These are phyloP conservation scores for Huntiella abstrusa DNA, from an alignment of 2,329 filamentous ascomycete genomes.

Conservation along the genomic window DNA sequence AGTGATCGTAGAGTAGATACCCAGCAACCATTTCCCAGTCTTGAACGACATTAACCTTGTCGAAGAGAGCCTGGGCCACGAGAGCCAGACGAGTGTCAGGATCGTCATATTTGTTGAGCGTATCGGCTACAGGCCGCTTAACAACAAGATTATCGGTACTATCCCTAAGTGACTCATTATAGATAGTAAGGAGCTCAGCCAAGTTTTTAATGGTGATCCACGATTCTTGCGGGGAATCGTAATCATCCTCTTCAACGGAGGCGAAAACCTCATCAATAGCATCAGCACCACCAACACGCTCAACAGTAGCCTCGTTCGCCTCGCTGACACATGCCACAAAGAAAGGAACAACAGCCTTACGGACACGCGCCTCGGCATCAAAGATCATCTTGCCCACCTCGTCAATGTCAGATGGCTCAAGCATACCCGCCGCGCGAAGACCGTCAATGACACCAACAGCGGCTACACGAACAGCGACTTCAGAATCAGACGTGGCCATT, in stretches of 20 bases:
- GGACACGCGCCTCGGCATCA: conserved; percentile 65
- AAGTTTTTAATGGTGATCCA: conserved; percentile 91
- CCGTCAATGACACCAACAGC: conserved; percentile 68
- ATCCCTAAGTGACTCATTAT: conserved; percentile 31
- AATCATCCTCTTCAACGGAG: conserved; percentile 54
- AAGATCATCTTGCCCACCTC: conserved; percentile 74
- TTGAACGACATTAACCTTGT: conserved; percentile 59
- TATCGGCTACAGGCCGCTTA: conserved; percentile 24
- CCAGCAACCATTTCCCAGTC: conserved; percentile 80
- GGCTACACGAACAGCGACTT: conserved; percentile 58
- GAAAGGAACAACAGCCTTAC: conserved; percentile 77
- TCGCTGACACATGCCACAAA: conserved; percentile 79
- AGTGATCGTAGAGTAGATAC: conserved; percentile 86
- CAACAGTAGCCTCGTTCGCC: conserved; percentile 56
- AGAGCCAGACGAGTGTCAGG: conserved; percentile 70
- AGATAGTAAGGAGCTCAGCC: conserved; percentile 63
- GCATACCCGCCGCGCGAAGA: conserved; percentile 63
- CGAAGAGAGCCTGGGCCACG: conserved; percentile 70
- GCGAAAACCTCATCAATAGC: conserved; percentile 56
- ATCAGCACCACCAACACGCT: conserved; percentile 69
- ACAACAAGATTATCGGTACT: conserved; percentile 7
- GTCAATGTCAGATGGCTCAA: conserved; percentile 86
- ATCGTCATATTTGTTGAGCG: conserved; percentile 41
- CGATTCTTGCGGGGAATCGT: conserved; percentile 53
- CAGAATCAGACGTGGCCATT: conserved; percentile 74